These are phyloP conservation scores for Jacaranda mimosifolia DNA, from an alignment of 257 asterid species.

Conservation along the genomic window DNA sequence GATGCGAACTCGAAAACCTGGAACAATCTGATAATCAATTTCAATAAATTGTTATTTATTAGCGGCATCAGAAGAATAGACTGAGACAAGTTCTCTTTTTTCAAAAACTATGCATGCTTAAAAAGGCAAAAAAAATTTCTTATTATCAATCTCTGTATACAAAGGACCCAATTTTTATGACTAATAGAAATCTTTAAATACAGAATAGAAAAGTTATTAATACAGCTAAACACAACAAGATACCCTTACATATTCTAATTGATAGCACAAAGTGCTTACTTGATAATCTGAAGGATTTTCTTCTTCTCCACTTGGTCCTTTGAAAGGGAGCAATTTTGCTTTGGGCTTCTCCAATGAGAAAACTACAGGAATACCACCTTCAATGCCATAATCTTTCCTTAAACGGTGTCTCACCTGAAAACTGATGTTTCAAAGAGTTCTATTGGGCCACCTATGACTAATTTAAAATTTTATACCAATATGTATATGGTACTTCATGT, in stretches of 20 bases:
- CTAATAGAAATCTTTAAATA: slow-evolving; percentile 13
- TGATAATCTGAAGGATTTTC: slow-evolving; percentile 98
- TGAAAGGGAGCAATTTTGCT: slow-evolving; percentile 90
- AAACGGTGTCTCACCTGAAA: slow-evolving; percentile 89
- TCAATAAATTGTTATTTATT: slow-evolving; percentile 27
- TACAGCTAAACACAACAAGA: slow-evolving; percentile 18
- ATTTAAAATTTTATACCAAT: slow-evolving; percentile 23
- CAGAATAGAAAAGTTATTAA: slow-evolving; percentile 6
- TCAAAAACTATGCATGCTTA: not conserved
- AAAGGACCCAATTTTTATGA: not conserved
- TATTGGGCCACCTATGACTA: slow-evolving; percentile 11
- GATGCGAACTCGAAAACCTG: slow-evolving; percentile 97
- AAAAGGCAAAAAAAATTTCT: not conserved
- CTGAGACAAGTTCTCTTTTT: not conserved
- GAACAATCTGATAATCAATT: slow-evolving; percentile 76
- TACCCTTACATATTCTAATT: slow-evolving; percentile 22
- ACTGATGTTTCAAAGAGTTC: slow-evolving; percentile 41
- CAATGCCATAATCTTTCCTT: slow-evolving; percentile 87
- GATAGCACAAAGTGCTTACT: slow-evolving; percentile 56
- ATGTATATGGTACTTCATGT: slow-evolving; percentile 12
- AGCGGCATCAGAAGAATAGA: slow-evolving; percentile 18
- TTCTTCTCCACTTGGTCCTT: slow-evolving; percentile 89
- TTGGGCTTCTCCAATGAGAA: slow-evolving; percentile 97
- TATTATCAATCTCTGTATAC: not conserved
- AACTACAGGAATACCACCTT: slow-evolving; percentile 97